phyloP scores from a whole-genome alignment of 2,329 filamentous ascomycete species.

The Pestalotiopsis sp. region DNA sequence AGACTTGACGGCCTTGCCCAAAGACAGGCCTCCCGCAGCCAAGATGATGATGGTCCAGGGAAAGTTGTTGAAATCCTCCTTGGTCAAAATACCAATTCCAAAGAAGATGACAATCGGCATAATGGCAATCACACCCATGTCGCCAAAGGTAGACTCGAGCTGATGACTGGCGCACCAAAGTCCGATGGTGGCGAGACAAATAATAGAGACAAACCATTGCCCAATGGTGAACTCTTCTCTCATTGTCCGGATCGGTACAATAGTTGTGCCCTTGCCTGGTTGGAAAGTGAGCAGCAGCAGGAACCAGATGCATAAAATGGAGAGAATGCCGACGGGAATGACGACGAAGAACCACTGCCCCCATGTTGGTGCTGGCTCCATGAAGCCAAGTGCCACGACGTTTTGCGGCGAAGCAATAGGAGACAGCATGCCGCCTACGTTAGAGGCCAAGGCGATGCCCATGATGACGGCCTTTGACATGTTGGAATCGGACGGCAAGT shows the following conservation, averaged over 20 bases:
- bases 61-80: slow-evolving; percentile 99
- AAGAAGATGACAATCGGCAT: slow-evolving; percentile 97
- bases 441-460: slow-evolving; percentile 91
- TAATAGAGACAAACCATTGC: slow-evolving; percentile 88
- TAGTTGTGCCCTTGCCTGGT: slow-evolving; percentile 81
- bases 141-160: slow-evolving; percentile 84
- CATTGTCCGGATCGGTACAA: slow-evolving; percentile 87
- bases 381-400: slow-evolving; percentile 93
- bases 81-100: slow-evolving; percentile 91
- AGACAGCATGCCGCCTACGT: slow-evolving; percentile 94
- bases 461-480: slow-evolving; percentile 96
- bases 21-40: slow-evolving; percentile 86
- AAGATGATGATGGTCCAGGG: slow-evolving; percentile 99
- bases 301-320: slow-evolving; percentile 85
- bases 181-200: slow-evolving; percentile 82
- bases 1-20: slow-evolving; percentile 92
- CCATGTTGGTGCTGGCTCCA: slow-evolving; percentile 91
- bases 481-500: slow-evolving; percentile 83
- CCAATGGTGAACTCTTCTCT: slow-evolving; percentile 86
- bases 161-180: slow-evolving; percentile 94
- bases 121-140: slow-evolving; percentile 98
- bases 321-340: slow-evolving; percentile 88
- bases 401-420: slow-evolving; percentile 98
- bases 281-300: slow-evolving; percentile 84
- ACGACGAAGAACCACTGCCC: slow-evolving; percentile 96